phyloP scores from a whole-genome alignment of 164 flowering plant genomes.

The Berberis thunbergii region DNA sequence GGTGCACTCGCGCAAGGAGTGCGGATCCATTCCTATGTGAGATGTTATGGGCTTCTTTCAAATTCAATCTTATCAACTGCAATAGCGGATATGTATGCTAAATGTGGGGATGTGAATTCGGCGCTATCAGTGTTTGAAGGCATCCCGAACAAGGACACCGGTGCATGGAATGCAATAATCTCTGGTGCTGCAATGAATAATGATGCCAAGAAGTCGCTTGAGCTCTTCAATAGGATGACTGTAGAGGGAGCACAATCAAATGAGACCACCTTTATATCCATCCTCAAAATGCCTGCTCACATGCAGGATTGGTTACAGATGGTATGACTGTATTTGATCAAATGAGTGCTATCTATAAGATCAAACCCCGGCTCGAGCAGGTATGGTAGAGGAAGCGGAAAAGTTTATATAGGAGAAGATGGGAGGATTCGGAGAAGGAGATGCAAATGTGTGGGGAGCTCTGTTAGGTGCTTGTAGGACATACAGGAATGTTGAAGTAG shows the following conservation, averaged over 20 bases:
- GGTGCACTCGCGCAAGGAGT: constrained; percentile 62
- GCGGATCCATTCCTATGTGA: constrained; percentile 50
- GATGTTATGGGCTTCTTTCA: constrained; percentile 17
- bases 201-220: constrained; percentile 33
- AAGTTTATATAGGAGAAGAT: background rate
- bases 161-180: constrained; percentile 68
- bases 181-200: constrained; percentile 52
- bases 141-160: constrained; percentile 37
- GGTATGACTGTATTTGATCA: constrained; percentile 41
- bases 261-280: constrained; percentile 47
- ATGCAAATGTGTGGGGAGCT: constrained; percentile 29
- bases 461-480: background rate
- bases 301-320: constrained; percentile 41
- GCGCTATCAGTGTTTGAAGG: constrained; percentile 47
- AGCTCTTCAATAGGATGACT: constrained; percentile 39
- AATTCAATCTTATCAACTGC: constrained; percentile 57
- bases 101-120: constrained; percentile 43
- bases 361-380: constrained; percentile 8
- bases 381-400: background rate
- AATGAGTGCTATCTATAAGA: constrained; percentile 32
- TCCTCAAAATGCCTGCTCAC: constrained; percentile 49
- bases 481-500: background rate
- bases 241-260: constrained; percentile 36
- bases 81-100: constrained; percentile 57
- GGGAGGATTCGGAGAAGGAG: constrained; percentile 29